A percentile compares a stretch with the other conserved stretches of the same genome.
These are phyloP conservation scores for Fusarium dlaminii DNA, from an alignment of 2,329 filamentous ascomycete species.

Conservation along the genomic window DNA sequence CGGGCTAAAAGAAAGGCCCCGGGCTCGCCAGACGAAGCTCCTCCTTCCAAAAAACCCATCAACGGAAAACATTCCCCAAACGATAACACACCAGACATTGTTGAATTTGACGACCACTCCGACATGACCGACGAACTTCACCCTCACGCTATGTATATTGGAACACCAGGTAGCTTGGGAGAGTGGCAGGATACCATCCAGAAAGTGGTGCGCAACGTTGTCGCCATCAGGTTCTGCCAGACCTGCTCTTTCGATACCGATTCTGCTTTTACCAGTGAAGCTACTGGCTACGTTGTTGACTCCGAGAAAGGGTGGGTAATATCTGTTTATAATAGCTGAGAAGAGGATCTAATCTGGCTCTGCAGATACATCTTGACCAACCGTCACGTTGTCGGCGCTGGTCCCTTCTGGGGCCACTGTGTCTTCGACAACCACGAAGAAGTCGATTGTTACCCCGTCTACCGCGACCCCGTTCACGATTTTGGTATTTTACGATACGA, in stretches of 20 bases:
- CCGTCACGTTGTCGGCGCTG: constrained; percentile 91
- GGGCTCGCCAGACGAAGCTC: constrained; percentile 51
- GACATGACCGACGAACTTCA: constrained; percentile 54
- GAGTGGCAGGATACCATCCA: constrained; percentile 98
- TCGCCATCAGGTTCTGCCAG: constrained; percentile 99
- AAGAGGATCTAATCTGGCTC: neutral
- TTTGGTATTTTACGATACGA: constrained; percentile 98
- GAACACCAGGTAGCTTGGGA: constrained; percentile 51
- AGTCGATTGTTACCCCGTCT: constrained; percentile 95
- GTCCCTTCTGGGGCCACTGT: constrained; percentile 97
- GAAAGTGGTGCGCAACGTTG: constrained; percentile 91
- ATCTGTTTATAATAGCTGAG: neutral
- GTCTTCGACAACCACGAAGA: constrained; percentile 99
- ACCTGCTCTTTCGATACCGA: constrained; percentile 99
- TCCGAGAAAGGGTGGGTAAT: constrained; percentile 79
- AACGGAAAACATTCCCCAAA: constrained; percentile 62
- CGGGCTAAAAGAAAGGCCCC: constrained; percentile 64
- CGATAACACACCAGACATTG: constrained; percentile 59
- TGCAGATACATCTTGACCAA: constrained; percentile 82
- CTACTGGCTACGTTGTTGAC: constrained; percentile 97
- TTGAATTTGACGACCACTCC: constrained; percentile 53
- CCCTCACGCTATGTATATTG: constrained; percentile 49
- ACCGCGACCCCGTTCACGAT: constrained; percentile 97
- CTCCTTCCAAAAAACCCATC: constrained; percentile 49
- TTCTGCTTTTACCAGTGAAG: constrained; percentile 89